Evolutionary conservation across 352 stramenopile genomes (phyloP), one percentile per base, ranked within the genome.

Genomic region (Peronospora farinosa): DNA sequence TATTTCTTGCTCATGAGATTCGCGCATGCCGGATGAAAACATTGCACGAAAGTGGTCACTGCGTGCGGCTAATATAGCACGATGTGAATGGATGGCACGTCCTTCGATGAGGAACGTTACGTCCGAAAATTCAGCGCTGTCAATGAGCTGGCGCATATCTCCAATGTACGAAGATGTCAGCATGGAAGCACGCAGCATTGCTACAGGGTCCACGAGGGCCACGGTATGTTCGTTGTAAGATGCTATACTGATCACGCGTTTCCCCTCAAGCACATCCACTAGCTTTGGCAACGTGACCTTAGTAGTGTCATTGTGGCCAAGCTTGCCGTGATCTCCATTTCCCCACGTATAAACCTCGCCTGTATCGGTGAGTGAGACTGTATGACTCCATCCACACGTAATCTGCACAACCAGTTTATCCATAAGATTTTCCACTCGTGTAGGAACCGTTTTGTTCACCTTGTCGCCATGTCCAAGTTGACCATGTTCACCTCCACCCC

Each of bases 141-240:
- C 86, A 15, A 98, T 92, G 33, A 98, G 72, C 38, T 92, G 74
- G 45, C 87, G 69, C 84, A 98, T 92, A 54, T 98, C 84, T n/a
- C 70, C 67, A 32, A 90, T 47, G 43, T 93, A 92, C 37, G 84
- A 92, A 46, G 83, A 96, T 32, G 74, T 91, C 15, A 93, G 63
- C 50, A 90, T 66, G 13, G 75, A 88, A 15, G 82, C 74, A 17
- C 78, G 82, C n/a, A 88, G 55, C 9, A 74, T 86, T 10, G 77
- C 83, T 40, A 89, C 65, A 1, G 84, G 82, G 31, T 95, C 83
- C 30, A 92, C 88, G 2, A 98, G 72, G 21, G 90, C 92, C 3
- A 96, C 88, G 4, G 95, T 98, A 67, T 98, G 95, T 50, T 98
- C 95, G 54, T 98, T 98, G 77, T 98, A 98, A n/a, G 91, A 97